These are phyloP conservation scores for Tricholoma hemisulphureum DNA, from an alignment of 768 basidiomycete genomes.

Conservation along the genomic window DNA sequence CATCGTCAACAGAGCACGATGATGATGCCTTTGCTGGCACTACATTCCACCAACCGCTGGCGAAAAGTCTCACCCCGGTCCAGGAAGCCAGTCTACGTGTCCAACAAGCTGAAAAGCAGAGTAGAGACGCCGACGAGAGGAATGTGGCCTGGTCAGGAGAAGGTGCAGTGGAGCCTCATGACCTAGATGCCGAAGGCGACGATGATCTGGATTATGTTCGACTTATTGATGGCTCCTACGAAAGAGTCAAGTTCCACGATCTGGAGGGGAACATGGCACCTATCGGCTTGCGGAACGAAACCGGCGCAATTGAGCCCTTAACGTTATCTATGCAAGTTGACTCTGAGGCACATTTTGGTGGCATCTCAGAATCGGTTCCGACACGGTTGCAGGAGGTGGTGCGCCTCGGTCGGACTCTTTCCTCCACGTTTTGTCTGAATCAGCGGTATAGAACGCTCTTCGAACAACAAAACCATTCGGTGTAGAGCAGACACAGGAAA, in stretches of 20 bases:
- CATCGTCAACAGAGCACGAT: conserved; percentile 59
- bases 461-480: conserved; percentile 13
- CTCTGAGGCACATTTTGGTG: conserved; percentile 48
- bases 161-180: conserved; percentile 46
- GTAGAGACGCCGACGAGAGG: conserved; percentile 58
- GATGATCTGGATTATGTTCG: conserved; percentile 48
- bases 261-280: conserved; percentile 38
- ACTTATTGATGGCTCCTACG: conserved; percentile 37
- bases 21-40: conserved; percentile 55
- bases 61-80: conserved; percentile 49
- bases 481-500: conserved; percentile 47
- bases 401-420: conserved; percentile 12
- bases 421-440: neutral
- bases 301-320: conserved; percentile 52
- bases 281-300: conserved; percentile 56
- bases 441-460: conserved; percentile 10
- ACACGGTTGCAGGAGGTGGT: conserved; percentile 58
- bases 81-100: conserved; percentile 54
- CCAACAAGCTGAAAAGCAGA: conserved; percentile 59
- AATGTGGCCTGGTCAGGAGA: conserved; percentile 67
- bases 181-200: conserved; percentile 60
- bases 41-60: conserved; percentile 26
- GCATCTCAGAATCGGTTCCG: conserved; percentile 50
- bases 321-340: conserved; percentile 28
- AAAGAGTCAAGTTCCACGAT: conserved; percentile 14